These are phyloP conservation scores for Platanthera guangdongensis DNA, from an alignment of 106 monocot species.

Conservation along the genomic window DNA sequence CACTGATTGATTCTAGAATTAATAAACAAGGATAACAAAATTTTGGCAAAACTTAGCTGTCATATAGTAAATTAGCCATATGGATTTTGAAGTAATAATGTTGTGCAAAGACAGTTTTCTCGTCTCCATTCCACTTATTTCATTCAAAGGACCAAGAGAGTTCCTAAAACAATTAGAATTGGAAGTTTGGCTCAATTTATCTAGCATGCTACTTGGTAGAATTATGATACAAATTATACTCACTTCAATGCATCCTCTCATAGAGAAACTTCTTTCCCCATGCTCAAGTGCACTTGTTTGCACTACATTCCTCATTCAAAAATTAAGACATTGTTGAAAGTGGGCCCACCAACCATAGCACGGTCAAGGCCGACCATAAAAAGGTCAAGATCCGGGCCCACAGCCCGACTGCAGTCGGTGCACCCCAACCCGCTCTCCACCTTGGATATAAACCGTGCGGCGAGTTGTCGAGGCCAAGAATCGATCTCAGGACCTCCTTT, in stretches of 20 bases:
- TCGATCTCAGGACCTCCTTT: too few species aligned
- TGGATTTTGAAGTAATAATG: neutral
- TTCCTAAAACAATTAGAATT: neutral
- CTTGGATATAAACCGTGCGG: too few species aligned
- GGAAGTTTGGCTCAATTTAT: neutral
- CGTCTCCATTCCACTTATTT: neutral
- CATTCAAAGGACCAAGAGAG: neutral
- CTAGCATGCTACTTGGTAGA: neutral
- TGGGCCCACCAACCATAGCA: too few species aligned
- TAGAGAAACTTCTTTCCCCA: neutral
- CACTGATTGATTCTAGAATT: neutral
- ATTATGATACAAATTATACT: neutral
- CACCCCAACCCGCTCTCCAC: too few species aligned
- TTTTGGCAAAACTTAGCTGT: neutral
- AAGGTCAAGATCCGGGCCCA: neutral
- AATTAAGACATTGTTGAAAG: neutral
- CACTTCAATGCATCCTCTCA: neutral
- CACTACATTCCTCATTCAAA: neutral
- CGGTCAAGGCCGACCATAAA: neutral
- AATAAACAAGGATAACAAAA: slow-evolving; percentile 1
- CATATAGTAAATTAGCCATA: neutral
- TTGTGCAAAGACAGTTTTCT: neutral
- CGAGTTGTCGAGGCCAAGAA: too few species aligned
- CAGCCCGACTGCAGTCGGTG: too few species aligned
- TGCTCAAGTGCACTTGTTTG: too few species aligned